These are phyloP conservation scores for Jamesozyma gamospora DNA, from an alignment of 805 yeast genomes.

Conservation along the genomic window DNA sequence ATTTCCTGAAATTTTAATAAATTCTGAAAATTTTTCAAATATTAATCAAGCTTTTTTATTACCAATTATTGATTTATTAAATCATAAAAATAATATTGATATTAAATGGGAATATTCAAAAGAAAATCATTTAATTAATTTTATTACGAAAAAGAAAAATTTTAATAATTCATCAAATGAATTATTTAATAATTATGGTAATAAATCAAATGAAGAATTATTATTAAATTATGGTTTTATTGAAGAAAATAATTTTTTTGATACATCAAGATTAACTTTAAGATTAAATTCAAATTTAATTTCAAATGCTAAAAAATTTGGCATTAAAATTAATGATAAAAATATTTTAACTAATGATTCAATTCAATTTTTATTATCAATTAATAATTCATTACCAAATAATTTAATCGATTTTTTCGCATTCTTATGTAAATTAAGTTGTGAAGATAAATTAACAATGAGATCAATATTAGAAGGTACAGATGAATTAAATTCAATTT, in stretches of 20 bases:
- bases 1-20: slow-evolving; percentile 63
- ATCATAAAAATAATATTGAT: slow-evolving; percentile 52
- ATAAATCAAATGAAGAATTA: slow-evolving; percentile 77
- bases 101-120: slow-evolving; percentile 50
- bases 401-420: slow-evolving; percentile 46
- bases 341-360: slow-evolving; percentile 24
- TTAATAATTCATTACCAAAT: slow-evolving; percentile 31
- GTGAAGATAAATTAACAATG: slow-evolving; percentile 39
- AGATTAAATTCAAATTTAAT: slow-evolving; percentile 33
- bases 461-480: slow-evolving; percentile 56
- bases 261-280: slow-evolving; percentile 49
- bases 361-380: slow-evolving; percentile 35
- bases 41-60: slow-evolving; percentile 54
- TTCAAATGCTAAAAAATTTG: slow-evolving; percentile 28
- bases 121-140: slow-evolving; percentile 28
- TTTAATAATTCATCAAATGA: slow-evolving; percentile 27
- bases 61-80: slow-evolving; percentile 71
- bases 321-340: slow-evolving; percentile 33
- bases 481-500: slow-evolving; percentile 41
- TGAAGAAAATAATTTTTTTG: slow-evolving; percentile 45
- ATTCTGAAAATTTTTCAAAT: slow-evolving; percentile 19
- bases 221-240: slow-evolving; percentile 77
- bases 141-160: slow-evolving; percentile 31
- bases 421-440: slow-evolving; percentile 38
- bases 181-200: slow-evolving; percentile 75